Base-by-base conservation (phyloP, 371 early-diverging fungal genomes). In the Zopfochytrium polystomum region DNA sequence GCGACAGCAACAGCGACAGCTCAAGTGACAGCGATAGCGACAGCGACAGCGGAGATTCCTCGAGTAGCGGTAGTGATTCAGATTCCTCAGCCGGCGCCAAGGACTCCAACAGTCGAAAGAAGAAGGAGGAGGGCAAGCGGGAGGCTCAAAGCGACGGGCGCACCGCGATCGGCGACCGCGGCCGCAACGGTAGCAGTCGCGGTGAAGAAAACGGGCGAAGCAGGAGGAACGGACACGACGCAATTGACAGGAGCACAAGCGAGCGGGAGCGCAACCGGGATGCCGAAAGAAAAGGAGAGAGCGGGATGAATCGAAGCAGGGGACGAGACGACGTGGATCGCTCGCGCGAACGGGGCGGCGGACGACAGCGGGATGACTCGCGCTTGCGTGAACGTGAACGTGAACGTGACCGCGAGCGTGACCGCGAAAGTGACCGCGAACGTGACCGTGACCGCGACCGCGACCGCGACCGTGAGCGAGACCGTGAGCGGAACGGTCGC, bases 11-110 rank as follows among this genome's bases (percentile, higher is more conserved):
- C 38, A 31, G 42, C 15, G 42, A 42, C 11, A 13, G 13, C 6
- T 50, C 43, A 22, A 42, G 45, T 7, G 30, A 30, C 52, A 23
- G 20, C 3, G 30, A 27, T 15, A 48, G 49, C 2, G 52, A 43
- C 60, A 63, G 63, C 1, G 60, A 63, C 30, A 42, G 43, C 7
- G 22, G 13, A 23, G 62, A 61, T 35, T 52, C 52, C 18, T 22
- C 23, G 9, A 33, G 13, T 13, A 32, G 33, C 20, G 51, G 27
- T 34, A 20, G 22, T 42, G 42, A 42, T 42, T 42, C 42, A n/a
- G 42, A 42, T n/a, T n/a, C n/a, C n/a, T n/a, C n/a, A n/a, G n/a
- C n/a, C n/a, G n/a, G n/a, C n/a, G n/a, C n/a, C n/a, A n/a, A n/a
- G n/a, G n/a, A n/a, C n/a, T n/a, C n/a, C 42, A n/a, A 42, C n/a